These are phyloP conservation scores for Colletotrichum neosansevieriae DNA, from an alignment of 2,329 filamentous ascomycete species.

Conservation along the genomic window DNA sequence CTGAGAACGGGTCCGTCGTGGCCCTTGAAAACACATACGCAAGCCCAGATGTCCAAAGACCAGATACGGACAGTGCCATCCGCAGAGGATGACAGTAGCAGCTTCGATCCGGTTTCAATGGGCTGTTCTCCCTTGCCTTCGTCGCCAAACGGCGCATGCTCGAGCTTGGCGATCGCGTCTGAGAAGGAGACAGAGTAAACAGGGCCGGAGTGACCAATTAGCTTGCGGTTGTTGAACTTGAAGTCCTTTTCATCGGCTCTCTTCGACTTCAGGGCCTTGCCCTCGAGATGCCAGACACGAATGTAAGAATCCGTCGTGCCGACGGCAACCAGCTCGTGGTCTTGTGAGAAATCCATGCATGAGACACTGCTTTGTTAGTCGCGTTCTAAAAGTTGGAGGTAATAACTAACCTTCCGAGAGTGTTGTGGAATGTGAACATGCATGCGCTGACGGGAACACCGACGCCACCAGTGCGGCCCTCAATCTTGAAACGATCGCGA, in stretches of 20 bases:
- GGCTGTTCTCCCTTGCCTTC: constrained; percentile 56
- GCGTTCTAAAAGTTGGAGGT: neutral
- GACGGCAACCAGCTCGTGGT: constrained; percentile 86
- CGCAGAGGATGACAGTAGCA: constrained; percentile 87
- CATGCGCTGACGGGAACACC: constrained; percentile 88
- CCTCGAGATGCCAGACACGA: constrained; percentile 91
- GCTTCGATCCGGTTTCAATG: constrained; percentile 72
- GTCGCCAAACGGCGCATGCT: constrained; percentile 64
- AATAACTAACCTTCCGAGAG: constrained; percentile 79
- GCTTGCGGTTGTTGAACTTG: constrained; percentile 73
- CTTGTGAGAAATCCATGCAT: constrained; percentile 96
- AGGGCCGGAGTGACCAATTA: constrained; percentile 91
- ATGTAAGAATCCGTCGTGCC: constrained; percentile 97
- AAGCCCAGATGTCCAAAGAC: constrained; percentile 93
- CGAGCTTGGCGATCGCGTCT: constrained; percentile 69
- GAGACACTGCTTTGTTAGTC: constrained; percentile 71
- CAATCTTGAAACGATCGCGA: constrained; percentile 90
- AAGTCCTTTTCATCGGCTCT: constrained; percentile 68
- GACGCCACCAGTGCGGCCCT: constrained; percentile 84
- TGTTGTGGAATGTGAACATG: constrained; percentile 99
- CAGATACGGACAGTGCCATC: constrained; percentile 92
- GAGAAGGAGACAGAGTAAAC: constrained; percentile 94
- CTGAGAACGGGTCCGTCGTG: constrained; percentile 93
- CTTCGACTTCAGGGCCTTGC: constrained; percentile 80
- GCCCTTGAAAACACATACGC: constrained; percentile 92